Conservation (phyloP, 768 basidiomycete genomes). For the Leccinum disarticulatum region DNA sequence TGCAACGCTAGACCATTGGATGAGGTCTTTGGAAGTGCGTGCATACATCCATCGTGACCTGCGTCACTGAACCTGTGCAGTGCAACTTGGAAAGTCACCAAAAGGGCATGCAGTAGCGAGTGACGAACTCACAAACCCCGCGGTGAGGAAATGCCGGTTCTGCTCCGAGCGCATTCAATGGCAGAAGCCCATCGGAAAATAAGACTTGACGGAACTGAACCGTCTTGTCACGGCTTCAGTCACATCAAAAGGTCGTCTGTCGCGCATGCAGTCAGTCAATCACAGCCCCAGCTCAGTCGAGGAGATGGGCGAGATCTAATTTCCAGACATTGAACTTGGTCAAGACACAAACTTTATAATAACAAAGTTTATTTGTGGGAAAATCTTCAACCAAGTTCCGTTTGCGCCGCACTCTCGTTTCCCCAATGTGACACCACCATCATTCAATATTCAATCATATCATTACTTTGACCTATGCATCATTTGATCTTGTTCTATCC, state of each 20-base stretch:
- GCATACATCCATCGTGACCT: neutral
- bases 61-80: neutral
- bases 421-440: too few relatives aligned
- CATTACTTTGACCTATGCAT: neutral
- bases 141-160: neutral
- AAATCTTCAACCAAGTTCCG: too few relatives aligned
- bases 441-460: neutral
- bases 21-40: neutral
- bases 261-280: too few relatives aligned
- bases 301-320: too few relatives aligned
- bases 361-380: too few relatives aligned
- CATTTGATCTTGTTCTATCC: neutral
- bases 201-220: too few relatives aligned
- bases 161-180: neutral
- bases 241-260: too few relatives aligned
- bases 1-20: neutral
- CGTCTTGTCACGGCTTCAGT: too few relatives aligned
- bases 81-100: neutral
- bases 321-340: too few relatives aligned
- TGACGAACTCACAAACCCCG: neutral
- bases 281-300: too few relatives aligned
- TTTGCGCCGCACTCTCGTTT: too few relatives aligned
- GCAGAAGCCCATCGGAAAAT: neutral
- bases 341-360: too few relatives aligned
- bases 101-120: neutral